Conservation (phyloP, 148 eudicot genomes). For the Persicaria maculosa region DNA sequence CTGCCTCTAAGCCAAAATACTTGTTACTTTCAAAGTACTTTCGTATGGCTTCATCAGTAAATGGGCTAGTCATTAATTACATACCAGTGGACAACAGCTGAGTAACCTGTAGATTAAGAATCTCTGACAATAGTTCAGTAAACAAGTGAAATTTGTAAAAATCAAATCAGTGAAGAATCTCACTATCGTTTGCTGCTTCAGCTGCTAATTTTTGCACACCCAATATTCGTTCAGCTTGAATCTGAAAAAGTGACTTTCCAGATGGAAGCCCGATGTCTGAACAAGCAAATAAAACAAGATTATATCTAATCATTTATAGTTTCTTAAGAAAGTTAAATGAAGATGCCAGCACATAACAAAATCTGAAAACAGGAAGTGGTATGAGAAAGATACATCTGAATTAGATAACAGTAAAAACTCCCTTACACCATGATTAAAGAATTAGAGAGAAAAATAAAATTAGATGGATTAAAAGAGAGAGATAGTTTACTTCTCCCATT, state of each 20-base stretch:
- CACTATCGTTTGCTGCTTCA: conserved; percentile 65
- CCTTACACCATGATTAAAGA: too few species aligned
- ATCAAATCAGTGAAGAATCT: conserved; percentile 19
- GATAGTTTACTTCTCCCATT: not conserved
- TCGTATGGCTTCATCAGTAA: conserved; percentile 78
- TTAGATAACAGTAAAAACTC: not conserved
- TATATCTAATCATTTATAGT: conserved; percentile 8
- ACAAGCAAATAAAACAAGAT: conserved; percentile 11
- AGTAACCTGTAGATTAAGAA: conserved; percentile 42
- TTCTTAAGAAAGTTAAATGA: not conserved
- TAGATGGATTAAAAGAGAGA: too few species aligned
- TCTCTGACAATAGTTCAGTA: conserved; percentile 18
- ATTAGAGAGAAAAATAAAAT: too few species aligned
- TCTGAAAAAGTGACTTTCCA: conserved; percentile 93
- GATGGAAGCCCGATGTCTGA: conserved; percentile 97
- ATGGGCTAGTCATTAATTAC: conserved; percentile 99
- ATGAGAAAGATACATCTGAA: not conserved
- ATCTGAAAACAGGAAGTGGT: not conserved
- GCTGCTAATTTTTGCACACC: conserved; percentile 81
- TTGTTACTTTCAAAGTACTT: conserved; percentile 72
- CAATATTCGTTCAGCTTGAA: conserved; percentile 95
- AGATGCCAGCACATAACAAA: not conserved
- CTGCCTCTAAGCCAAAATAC: conserved; percentile 87
- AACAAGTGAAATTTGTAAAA: not conserved
- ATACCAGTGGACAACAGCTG: conserved; percentile 62